Evolutionary conservation across 192 early-diverging fungal genomes (phyloP), one percentile per base, ranked within the genome.

Genomic region (Haplosporangium gracile): DNA sequence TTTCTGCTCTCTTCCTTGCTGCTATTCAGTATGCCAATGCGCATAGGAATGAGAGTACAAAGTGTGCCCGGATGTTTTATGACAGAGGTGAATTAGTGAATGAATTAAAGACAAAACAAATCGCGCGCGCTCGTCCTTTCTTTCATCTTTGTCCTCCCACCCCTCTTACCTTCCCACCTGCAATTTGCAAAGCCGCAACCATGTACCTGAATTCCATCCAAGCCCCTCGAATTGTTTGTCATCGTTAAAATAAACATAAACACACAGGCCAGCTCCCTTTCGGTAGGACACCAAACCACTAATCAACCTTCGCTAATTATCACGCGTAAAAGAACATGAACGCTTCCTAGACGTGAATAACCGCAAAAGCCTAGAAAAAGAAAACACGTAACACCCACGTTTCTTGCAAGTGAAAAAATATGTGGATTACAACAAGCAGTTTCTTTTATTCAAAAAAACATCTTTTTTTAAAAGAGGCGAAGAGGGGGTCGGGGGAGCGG

Each of bases 361-460:
- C 20, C 18, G 20, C 49, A 18, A 51, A 51, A 2, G 5, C 20
- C 49, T 2, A 51, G 2, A 51, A 18, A 51, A 16, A 51, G n/a
- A 51, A 51, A 49, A 16, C 47, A 49, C 15, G 47, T 49, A 49
- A 49, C 47, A 49, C 10, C 15, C 2, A 11, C 47, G 15, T 11
- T 49, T 49, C 11, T 49, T 43, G 42, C 8, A n/a, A 20, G 24
- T 26, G 9, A 60, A 10, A 15, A 26, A 72, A 75, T 26, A 18
- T n/a, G 53, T 38, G 49, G 26, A 38, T 78, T 70, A 78, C 42
- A 51, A 79, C 68, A 51, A 79, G 32, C 32, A 40, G 77, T 42
- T 78, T 78, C 55, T 57, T 79, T 57, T 79, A 39, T 53, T 78
- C 42, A 79, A 72, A 40, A 68, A 75, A 51, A 38, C 49, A 57